Base-by-base conservation (phyloP, 225 moss, liverwort and hornwort species). In the Physcomitrium patens region DNA sequence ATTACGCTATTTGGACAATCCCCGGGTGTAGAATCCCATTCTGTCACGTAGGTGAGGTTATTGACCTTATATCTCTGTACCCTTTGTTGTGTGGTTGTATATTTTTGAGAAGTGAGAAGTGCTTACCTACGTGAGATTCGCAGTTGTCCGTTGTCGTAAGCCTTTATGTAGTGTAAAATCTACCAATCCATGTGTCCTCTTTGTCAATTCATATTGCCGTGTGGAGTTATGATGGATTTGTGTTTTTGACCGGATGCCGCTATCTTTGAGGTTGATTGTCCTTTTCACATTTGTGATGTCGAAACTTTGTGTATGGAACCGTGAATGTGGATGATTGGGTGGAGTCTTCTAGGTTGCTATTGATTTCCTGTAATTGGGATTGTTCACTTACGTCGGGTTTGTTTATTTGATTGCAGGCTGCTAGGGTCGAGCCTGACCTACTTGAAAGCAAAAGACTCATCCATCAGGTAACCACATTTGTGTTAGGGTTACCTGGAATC, bases 401-500 rank as follows among this genome's bases (percentile, higher is more conserved):
- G 31, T 49, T 24, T 20, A 19, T 15, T 78, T 49, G 11, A 73
- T 58, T 60, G 65, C 79, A 88, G 85, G 85, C 88, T 76, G 76
- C 78, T 12, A 88, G 88, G 50, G 80, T 49, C 22, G 78, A 85
- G 65, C 88, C 82, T 66, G 80, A 80, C 51, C 67, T 83, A 27
- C 88, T 83, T 10, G 88, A 52, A 60, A 75, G 84, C 64, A 80
- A 74, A 37, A 78, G 78, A 28, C 85, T 83, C 56, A 82, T 88
- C 71, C 80, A 85, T 69, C 85, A 88, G 88, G 88, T 85, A 68
- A 44, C 57, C 27, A n/a, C 31, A 26, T 66, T 12, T 16, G 37
- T 55, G 31, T 9, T 28, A 22, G 8, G 31, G 31, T 37, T 7
- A 37, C 31, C 7, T 37, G 31, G 31, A 37, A 37, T 4, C 5